phyloP scores from a whole-genome alignment of 2,329 filamentous ascomycete genomes.

The Botrytis cinerea region DNA sequence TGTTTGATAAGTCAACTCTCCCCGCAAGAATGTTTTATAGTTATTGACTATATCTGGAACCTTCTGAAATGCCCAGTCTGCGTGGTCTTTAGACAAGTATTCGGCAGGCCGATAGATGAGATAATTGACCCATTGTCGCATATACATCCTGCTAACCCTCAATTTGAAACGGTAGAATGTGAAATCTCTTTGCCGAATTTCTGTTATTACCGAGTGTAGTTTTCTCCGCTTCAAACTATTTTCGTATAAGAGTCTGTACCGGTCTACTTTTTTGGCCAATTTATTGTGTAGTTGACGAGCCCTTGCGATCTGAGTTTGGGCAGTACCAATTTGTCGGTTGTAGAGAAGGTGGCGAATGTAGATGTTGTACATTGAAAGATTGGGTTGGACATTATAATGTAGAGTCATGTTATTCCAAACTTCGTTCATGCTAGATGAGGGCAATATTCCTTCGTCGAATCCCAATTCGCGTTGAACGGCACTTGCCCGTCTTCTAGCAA shows the following conservation, averaged over 20 bases:
- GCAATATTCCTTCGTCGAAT: slow-evolving; percentile 29
- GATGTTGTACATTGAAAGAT: slow-evolving; percentile 36
- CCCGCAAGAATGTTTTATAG: background rate
- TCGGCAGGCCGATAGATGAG: slow-evolving; percentile 7
- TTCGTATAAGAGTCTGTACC: slow-evolving; percentile 16
- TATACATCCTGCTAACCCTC: slow-evolving; percentile 11
- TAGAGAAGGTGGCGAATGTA: slow-evolving; percentile 32
- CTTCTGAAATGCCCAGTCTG: background rate
- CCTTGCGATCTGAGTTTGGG: slow-evolving; percentile 29
- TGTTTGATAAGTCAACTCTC: slow-evolving; percentile 1
- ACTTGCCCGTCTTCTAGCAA: slow-evolving; percentile 41
- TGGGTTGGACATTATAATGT: slow-evolving; percentile 39
- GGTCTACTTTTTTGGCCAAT: background rate
- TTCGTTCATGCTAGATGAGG: slow-evolving; percentile 30
- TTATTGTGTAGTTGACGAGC: slow-evolving; percentile 25
- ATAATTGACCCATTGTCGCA: slow-evolving; percentile 17
- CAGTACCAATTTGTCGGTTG: slow-evolving; percentile 28
- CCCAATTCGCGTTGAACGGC: background rate
- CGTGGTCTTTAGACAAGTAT: slow-evolving; percentile 8
- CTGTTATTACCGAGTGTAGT: background rate
- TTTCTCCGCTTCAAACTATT: background rate
- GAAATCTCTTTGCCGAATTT: slow-evolving; percentile 26
- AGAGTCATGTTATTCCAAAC: slow-evolving; percentile 39
- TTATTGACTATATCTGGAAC: slow-evolving; percentile 4
- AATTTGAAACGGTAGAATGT: slow-evolving; percentile 6